Evolutionary conservation across 768 basidiomycete species (phyloP).

Genomic region (Suillus tomentosus): DNA sequence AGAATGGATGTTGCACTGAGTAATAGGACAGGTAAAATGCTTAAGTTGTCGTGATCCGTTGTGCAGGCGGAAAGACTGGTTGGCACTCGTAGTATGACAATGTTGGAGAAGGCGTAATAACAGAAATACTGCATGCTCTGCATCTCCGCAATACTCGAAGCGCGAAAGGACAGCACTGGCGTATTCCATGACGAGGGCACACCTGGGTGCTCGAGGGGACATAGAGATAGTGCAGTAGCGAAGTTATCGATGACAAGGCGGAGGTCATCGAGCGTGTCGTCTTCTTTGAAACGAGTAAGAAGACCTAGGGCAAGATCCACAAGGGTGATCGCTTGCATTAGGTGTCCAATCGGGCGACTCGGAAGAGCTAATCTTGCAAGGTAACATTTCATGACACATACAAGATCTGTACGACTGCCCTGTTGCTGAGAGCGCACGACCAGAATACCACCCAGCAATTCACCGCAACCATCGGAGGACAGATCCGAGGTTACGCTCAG

Average conservation of each 20-base stretch:
- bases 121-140: slow-evolving; percentile 21
- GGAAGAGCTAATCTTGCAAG: slow-evolving; percentile 27
- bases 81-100: too few species aligned
- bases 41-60: too few species aligned
- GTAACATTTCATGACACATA: slow-evolving; percentile 31
- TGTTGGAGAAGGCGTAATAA: too few species aligned
- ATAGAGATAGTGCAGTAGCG: slow-evolving; percentile 13
- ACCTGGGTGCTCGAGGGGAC: slow-evolving; percentile 22
- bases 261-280: slow-evolving; percentile 26
- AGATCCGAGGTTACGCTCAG: slow-evolving; percentile 15
- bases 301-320: slow-evolving; percentile 33
- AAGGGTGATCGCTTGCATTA: slow-evolving; percentile 26
- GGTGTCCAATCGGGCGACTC: slow-evolving; percentile 24
- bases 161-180: slow-evolving; percentile 32
- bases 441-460: slow-evolving; percentile 27
- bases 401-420: slow-evolving; percentile 27
- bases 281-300: slow-evolving; percentile 28
- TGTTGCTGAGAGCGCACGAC: slow-evolving; percentile 30
- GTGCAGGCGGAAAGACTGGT: too few species aligned
- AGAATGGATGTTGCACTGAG: too few species aligned
- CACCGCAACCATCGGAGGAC: slow-evolving; percentile 25
- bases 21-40: too few species aligned
- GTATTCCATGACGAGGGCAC: slow-evolving; percentile 29
- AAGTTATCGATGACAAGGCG: slow-evolving; percentile 32
- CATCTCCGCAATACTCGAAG: slow-evolving; percentile 24